Percentiles rank a stretch among this genome's conserved stretches.
These are phyloP conservation scores for Teratosphaeriaceae sp. DNA, from an alignment of 2,329 filamentous ascomycete genomes.

Conservation along the genomic window DNA sequence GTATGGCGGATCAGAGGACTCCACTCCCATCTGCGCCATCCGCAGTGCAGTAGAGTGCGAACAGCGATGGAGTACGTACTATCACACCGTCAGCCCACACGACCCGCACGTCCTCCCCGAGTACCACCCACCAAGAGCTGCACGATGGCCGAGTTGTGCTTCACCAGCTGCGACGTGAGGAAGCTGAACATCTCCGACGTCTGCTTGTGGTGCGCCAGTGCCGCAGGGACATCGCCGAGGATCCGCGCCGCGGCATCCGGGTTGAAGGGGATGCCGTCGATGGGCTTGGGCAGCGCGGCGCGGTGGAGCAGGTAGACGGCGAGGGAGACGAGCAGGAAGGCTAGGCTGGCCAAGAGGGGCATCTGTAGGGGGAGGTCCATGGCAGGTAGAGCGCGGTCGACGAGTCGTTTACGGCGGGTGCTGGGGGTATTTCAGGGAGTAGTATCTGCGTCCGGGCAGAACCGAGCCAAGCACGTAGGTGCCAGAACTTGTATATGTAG, in stretches of 20 bases:
- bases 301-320: slow-evolving; percentile 6
- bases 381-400: background rate
- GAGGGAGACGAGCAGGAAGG: background rate
- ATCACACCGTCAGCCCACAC: too few species aligned
- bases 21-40: too few species aligned
- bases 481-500: too few species aligned
- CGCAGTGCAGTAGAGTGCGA: too few species aligned
- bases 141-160: slow-evolving; percentile 36
- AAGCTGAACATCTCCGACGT: slow-evolving; percentile 19
- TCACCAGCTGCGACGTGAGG: slow-evolving; percentile 9
- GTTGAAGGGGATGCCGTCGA: slow-evolving; percentile 44
- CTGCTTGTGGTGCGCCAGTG: slow-evolving; percentile 32
- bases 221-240: slow-evolving; percentile 40
- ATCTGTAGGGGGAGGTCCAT: background rate
- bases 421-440: too few species aligned
- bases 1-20: too few species aligned
- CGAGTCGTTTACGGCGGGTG: too few species aligned
- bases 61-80: too few species aligned
- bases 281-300: slow-evolving; percentile 34
- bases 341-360: background rate
- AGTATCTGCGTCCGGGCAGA: too few species aligned
- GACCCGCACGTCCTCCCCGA: too few species aligned
- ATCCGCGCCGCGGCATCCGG: slow-evolving; percentile 28
- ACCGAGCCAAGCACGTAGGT: too few species aligned
- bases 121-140: too few species aligned